phyloP scores from a whole-genome alignment of 2,329 filamentous ascomycete genomes.

The Ophiostoma quercus region DNA sequence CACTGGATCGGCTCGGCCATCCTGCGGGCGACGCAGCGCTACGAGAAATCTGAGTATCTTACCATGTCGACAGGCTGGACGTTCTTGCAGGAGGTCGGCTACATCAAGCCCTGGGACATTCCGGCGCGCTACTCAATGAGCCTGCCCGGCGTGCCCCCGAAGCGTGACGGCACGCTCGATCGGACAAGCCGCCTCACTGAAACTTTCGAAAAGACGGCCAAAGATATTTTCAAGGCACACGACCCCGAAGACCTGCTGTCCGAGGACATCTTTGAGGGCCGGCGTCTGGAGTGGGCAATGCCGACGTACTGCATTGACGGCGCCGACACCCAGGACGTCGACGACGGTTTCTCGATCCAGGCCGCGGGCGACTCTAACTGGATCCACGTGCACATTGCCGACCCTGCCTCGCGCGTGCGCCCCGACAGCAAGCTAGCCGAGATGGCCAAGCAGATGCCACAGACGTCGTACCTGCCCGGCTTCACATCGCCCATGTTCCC shows the following conservation, averaged over 20 bases:
- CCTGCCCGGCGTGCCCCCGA: slow-evolving; percentile 46
- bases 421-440: slow-evolving; percentile 54
- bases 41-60: slow-evolving; percentile 46
- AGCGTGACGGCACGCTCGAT: slow-evolving; percentile 40
- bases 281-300: slow-evolving; percentile 56
- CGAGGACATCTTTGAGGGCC: slow-evolving; percentile 42
- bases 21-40: slow-evolving; percentile 56
- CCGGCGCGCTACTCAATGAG: slow-evolving; percentile 56
- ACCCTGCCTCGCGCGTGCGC: slow-evolving; percentile 65
- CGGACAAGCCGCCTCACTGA: slow-evolving; percentile 30
- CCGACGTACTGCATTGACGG: slow-evolving; percentile 68
- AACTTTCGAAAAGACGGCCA: background rate
- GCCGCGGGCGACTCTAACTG: slow-evolving; percentile 50
- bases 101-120: slow-evolving; percentile 66
- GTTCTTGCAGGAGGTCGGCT: slow-evolving; percentile 71
- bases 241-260: slow-evolving; percentile 25
- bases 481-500: slow-evolving; percentile 56
- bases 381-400: slow-evolving; percentile 74
- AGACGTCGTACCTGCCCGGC: slow-evolving; percentile 57
- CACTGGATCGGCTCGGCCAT: slow-evolving; percentile 60
- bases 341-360: slow-evolving; percentile 73
- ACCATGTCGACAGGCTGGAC: slow-evolving; percentile 50
- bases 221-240: slow-evolving; percentile 1
- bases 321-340: slow-evolving; percentile 61
- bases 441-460: slow-evolving; percentile 55